phyloP scores from a whole-genome alignment of 345 rosid species.

The Ceriops zippeliana region DNA sequence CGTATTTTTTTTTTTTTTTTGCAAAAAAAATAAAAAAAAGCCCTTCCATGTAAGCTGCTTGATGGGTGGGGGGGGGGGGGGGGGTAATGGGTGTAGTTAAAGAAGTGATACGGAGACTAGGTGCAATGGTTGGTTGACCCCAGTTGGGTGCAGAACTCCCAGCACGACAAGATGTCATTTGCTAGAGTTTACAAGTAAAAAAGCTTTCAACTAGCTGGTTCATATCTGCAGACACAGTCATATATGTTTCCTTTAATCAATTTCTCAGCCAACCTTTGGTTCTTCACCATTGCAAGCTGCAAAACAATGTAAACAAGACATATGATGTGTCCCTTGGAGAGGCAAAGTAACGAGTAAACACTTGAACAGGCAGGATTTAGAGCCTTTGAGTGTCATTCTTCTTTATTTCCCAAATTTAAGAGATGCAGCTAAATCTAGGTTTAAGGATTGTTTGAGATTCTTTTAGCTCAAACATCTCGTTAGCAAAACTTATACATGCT shows the following conservation, averaged over 20 bases:
- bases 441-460: not conserved
- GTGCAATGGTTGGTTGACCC: not conserved
- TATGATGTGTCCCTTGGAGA: not conserved
- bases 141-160: not conserved
- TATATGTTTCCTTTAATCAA: slow-evolving; percentile 79
- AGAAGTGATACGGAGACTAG: no score
- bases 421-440: not conserved
- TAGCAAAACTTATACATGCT: not conserved
- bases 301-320: slow-evolving; percentile 16
- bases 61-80: no score
- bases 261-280: slow-evolving; percentile 92
- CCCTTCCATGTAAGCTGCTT: no score
- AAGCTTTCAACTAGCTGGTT: slow-evolving; percentile 39
- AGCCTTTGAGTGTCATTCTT: not conserved
- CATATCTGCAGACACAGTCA: slow-evolving; percentile 90
- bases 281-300: slow-evolving; percentile 99
- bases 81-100: no score
- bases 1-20: no score
- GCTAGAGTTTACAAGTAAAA: no score
- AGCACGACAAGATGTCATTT: not conserved
- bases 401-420: no score
- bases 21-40: no score
- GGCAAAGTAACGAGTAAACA: not conserved
- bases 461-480: not conserved
- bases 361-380: not conserved